phyloP scores from a whole-genome alignment of 2,329 filamentous ascomycete genomes.

The Torrubiella hemipterigena region DNA sequence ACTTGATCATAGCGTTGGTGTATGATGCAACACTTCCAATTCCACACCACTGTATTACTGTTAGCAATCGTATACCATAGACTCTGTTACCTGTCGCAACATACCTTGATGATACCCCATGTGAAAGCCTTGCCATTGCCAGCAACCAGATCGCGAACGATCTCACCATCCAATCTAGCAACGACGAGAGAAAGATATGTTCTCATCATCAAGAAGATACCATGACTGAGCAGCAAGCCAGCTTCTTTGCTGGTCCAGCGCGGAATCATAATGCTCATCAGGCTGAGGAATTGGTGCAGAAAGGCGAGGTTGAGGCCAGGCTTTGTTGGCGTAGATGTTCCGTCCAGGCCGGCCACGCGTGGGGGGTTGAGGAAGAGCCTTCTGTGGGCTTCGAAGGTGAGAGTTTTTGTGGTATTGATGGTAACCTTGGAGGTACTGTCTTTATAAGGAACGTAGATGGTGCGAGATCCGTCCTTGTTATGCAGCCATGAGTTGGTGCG shows the following conservation, averaged over 20 bases:
- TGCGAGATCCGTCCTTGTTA: slow-evolving; percentile 89
- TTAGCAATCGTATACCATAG: too few relatives aligned
- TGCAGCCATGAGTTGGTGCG: slow-evolving; percentile 85
- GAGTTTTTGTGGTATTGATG: slow-evolving; percentile 78
- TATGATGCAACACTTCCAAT: slow-evolving; percentile 90
- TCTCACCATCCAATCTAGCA: slow-evolving; percentile 85
- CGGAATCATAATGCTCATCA: slow-evolving; percentile 96
- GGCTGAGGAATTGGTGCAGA: slow-evolving; percentile 87
- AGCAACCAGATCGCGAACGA: slow-evolving; percentile 90
- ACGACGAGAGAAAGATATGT: slow-evolving; percentile 93
- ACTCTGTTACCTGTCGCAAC: too few relatives aligned
- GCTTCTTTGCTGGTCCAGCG: slow-evolving; percentile 94
- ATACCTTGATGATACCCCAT: slow-evolving; percentile 71
- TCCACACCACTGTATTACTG: slow-evolving; percentile 66
- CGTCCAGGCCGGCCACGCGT: slow-evolving; percentile 66
- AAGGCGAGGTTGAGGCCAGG: slow-evolving; percentile 93
- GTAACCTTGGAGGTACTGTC: slow-evolving; percentile 80
- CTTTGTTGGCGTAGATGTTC: slow-evolving; percentile 73
- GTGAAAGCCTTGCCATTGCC: slow-evolving; percentile 83
- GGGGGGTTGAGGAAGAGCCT: slow-evolving; percentile 88
- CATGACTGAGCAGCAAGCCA: slow-evolving; percentile 77
- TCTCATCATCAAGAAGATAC: slow-evolving; percentile 76
- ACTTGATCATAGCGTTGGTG: slow-evolving; percentile 99
- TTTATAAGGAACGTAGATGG: slow-evolving; percentile 90
- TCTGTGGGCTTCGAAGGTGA: slow-evolving; percentile 93